Percentiles rank a stretch among this genome's conserved stretches.
phyloP scores from a whole-genome alignment of 2,329 filamentous ascomycete species.

The Graphilbum ipis-grandicollis region DNA sequence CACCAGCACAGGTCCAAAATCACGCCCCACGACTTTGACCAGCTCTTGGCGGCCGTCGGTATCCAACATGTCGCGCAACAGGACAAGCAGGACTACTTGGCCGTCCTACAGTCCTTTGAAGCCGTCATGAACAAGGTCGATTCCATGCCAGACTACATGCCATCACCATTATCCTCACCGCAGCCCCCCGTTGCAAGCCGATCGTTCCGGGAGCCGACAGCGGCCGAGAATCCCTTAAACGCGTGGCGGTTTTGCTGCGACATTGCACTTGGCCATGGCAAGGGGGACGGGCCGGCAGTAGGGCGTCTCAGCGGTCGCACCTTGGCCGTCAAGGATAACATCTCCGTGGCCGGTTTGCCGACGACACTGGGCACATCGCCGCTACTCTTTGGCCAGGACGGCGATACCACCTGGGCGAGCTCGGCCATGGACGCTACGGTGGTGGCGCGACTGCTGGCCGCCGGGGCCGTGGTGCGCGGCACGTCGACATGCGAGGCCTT shows the following conservation, averaged over 20 bases:
- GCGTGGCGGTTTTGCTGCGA: conserved; percentile 16
- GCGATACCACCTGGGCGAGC: conserved; percentile 40
- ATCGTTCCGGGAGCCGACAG: conserved; percentile 9
- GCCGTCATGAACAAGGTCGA: conserved; percentile 11
- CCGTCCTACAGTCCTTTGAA: conserved; percentile 13
- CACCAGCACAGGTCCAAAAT: neutral
- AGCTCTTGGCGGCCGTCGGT: conserved; percentile 7
- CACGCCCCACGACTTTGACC: neutral
- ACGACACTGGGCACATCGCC: conserved; percentile 34
- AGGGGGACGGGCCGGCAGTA: conserved; percentile 16
- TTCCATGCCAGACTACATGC: conserved; percentile 12
- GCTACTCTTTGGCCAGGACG: conserved; percentile 15
- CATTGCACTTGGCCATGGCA: too few species aligned
- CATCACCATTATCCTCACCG: conserved; percentile 8
- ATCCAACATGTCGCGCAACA: conserved; percentile 7
- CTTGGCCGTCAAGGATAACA: conserved; percentile 58
- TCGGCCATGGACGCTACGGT: conserved; percentile 35
- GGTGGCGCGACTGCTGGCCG: conserved; percentile 24
- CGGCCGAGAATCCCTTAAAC: conserved; percentile 14
- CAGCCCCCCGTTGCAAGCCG: conserved; percentile 5
- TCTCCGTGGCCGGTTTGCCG: conserved; percentile 47
- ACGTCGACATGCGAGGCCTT: conserved; percentile 54
- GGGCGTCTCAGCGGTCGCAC: conserved; percentile 50
- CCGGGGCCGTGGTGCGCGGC: conserved; percentile 52
- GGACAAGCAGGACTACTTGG: conserved; percentile 13